phyloP scores from a whole-genome alignment of 495 filamentous ascomycete species.

The Lasiosphaeriaceae sp. region DNA sequence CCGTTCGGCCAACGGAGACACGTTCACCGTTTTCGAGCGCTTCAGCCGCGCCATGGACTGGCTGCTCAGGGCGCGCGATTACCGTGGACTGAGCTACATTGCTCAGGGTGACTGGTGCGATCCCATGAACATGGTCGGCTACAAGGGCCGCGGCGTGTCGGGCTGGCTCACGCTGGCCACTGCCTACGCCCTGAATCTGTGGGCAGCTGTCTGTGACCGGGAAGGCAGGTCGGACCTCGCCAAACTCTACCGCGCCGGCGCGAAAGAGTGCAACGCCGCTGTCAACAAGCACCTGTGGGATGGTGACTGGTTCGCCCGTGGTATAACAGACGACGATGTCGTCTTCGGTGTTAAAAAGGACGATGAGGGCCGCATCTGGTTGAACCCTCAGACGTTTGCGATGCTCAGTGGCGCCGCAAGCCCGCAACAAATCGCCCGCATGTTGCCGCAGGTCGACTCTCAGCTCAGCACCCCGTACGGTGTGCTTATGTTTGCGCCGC shows the following conservation, averaged over 20 bases:
- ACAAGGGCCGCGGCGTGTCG: constrained; percentile 52
- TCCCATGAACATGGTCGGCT: constrained; percentile 58
- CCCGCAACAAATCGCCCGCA: constrained; percentile 37
- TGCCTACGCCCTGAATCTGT: constrained; percentile 46
- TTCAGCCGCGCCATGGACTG: constrained; percentile 53
- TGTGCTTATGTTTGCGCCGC: constrained; percentile 50
- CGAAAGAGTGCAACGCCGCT: constrained; percentile 43
- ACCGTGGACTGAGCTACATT: constrained; percentile 53
- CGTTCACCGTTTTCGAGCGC: constrained; percentile 49
- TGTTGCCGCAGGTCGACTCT: constrained; percentile 46
- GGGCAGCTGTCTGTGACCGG: constrained; percentile 49
- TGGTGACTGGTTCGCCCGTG: constrained; percentile 53
- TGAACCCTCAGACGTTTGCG: constrained; percentile 53
- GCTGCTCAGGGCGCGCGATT: constrained; percentile 45
- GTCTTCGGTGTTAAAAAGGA: constrained; percentile 49
- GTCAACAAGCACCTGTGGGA: constrained; percentile 54
- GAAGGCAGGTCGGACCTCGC: constrained; percentile 38
- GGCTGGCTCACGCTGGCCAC: constrained; percentile 56
- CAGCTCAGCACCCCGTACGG: constrained; percentile 52
- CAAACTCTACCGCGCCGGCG: constrained; percentile 39
- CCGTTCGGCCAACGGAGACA: constrained; percentile 35
- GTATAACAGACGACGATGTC: constrained; percentile 54
- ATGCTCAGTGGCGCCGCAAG: constrained; percentile 51
- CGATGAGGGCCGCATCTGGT: constrained; percentile 52
- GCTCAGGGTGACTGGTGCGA: constrained; percentile 58